Percentiles rank a stretch among this genome's conserved stretches.
Conservation (phyloP, 768 basidiomycete species). For the Tricholoma hemisulphureum region DNA sequence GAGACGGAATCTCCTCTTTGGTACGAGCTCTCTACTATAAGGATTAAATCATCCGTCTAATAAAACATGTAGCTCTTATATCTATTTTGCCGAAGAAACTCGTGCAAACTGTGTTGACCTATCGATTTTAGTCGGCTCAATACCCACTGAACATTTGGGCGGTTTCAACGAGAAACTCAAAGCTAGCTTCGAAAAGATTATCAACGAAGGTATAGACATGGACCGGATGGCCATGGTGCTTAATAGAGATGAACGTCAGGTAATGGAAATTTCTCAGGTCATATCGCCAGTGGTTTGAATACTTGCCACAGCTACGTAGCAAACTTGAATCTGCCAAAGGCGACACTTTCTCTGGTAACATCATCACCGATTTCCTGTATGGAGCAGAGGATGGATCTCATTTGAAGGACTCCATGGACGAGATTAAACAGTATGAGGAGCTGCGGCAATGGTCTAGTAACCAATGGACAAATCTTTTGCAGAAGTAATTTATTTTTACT, state of each 20-base stretch:
- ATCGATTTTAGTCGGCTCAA: slow-evolving; percentile 76
- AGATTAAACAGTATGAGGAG: slow-evolving; percentile 66
- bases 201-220: slow-evolving; percentile 82
- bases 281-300: not conserved
- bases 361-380: slow-evolving; percentile 86
- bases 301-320: slow-evolving; percentile 64
- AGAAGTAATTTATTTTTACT: slow-evolving; percentile 47
- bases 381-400: slow-evolving; percentile 82
- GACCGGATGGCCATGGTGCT: slow-evolving; percentile 84
- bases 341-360: slow-evolving; percentile 69
- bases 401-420: slow-evolving; percentile 68
- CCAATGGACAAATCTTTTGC: slow-evolving; percentile 76
- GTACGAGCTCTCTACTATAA: slow-evolving; percentile 37
- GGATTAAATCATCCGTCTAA: slow-evolving; percentile 5
- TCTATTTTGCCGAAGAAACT: slow-evolving; percentile 79
- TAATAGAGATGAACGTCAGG: slow-evolving; percentile 84
- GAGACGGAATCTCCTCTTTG: slow-evolving; percentile 90
- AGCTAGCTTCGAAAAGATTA: slow-evolving; percentile 66
- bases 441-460: slow-evolving; percentile 70
- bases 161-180: slow-evolving; percentile 67
- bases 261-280: slow-evolving; percentile 20
- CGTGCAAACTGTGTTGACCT: slow-evolving; percentile 72
- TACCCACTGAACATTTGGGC: slow-evolving; percentile 79
- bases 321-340: slow-evolving; percentile 81
- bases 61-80: slow-evolving; percentile 58